Conservation (phyloP, 2,329 filamentous ascomycete genomes). For the Juglanconis juglandina region DNA sequence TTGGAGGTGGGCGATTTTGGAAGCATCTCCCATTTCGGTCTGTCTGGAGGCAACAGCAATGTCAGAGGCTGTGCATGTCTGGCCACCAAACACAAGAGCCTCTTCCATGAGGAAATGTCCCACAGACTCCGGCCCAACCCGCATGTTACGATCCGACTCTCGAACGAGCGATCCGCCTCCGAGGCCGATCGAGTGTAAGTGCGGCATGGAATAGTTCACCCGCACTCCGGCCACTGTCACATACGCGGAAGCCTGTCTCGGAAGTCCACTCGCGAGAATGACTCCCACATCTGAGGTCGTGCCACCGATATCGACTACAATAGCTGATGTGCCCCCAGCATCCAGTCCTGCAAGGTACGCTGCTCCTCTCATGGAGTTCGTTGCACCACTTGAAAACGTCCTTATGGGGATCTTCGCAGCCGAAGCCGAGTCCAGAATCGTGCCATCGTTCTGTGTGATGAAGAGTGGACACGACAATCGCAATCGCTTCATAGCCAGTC, state of each 20-base stretch:
- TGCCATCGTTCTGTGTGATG: slow-evolving; percentile 50
- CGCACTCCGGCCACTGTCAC: slow-evolving; percentile 43
- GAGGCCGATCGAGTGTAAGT: slow-evolving; percentile 38
- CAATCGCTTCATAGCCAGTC: slow-evolving; percentile 40
- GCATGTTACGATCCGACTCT: slow-evolving; percentile 27
- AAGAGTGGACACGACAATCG: slow-evolving; percentile 38
- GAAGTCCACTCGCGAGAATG: slow-evolving; percentile 45
- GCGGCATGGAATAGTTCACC: slow-evolving; percentile 37
- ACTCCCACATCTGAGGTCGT: slow-evolving; percentile 52
- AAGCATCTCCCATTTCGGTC: slow-evolving; percentile 41
- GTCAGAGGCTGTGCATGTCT: slow-evolving; percentile 47
- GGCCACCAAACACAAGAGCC: slow-evolving; percentile 44
- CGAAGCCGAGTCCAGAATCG: slow-evolving; percentile 37
- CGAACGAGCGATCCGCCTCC: slow-evolving; percentile 41
- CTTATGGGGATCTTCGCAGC: slow-evolving; percentile 44
- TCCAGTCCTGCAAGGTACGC: slow-evolving; percentile 46
- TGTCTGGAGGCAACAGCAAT: slow-evolving; percentile 33
- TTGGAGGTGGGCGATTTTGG: slow-evolving; percentile 29
- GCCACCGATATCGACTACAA: slow-evolving; percentile 53
- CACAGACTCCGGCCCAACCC: slow-evolving; percentile 49
- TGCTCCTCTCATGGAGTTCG: slow-evolving; percentile 48
- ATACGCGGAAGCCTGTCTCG: slow-evolving; percentile 43
- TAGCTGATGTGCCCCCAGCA: slow-evolving; percentile 21
- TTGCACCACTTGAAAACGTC: slow-evolving; percentile 47
- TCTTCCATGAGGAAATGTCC: slow-evolving; percentile 44